Evolutionary conservation across 1,284 basidiomycete genomes (phyloP).

Genomic region (Ustanciosporium gigantosporum): DNA sequence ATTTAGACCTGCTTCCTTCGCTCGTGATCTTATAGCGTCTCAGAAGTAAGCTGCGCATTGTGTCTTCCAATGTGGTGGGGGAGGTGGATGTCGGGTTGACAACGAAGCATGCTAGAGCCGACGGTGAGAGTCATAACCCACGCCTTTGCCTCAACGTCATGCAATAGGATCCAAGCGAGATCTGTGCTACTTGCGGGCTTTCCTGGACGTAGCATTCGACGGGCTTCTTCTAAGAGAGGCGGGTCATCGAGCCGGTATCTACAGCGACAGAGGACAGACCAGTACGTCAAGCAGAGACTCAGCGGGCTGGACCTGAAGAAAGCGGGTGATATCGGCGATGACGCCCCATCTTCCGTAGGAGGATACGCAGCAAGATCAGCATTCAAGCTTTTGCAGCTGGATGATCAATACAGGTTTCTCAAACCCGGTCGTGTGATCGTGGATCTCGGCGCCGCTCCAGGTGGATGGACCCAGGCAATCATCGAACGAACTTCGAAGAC

Average conservation of each 20-base stretch:
- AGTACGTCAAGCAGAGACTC: conserved; percentile 27
- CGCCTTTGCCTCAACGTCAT: too few relatives aligned
- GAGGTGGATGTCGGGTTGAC: too few relatives aligned
- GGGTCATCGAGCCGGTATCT: conserved; percentile 33
- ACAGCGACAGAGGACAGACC: conserved; percentile 28
- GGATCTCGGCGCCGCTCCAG: conserved; percentile 54
- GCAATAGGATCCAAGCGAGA: too few relatives aligned
- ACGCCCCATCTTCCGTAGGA: not conserved
- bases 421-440: conserved; percentile 36
- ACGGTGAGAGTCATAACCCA: too few relatives aligned
- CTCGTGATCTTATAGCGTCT: too few relatives aligned
- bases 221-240: conserved; percentile 22
- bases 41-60: too few relatives aligned
- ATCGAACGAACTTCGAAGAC: conserved; percentile 9
- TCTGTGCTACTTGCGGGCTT: too few relatives aligned
- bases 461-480: conserved; percentile 54
- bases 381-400: conserved; percentile 52
- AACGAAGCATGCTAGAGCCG: too few relatives aligned
- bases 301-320: not conserved
- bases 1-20: too few relatives aligned
- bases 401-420: conserved; percentile 42
- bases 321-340: not conserved
- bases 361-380: conserved; percentile 48
- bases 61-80: too few relatives aligned
- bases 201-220: too few relatives aligned